Evolutionary conservation across 139 green algal species (phyloP).

Genomic region (Chlamydomonas incerta): DNA sequence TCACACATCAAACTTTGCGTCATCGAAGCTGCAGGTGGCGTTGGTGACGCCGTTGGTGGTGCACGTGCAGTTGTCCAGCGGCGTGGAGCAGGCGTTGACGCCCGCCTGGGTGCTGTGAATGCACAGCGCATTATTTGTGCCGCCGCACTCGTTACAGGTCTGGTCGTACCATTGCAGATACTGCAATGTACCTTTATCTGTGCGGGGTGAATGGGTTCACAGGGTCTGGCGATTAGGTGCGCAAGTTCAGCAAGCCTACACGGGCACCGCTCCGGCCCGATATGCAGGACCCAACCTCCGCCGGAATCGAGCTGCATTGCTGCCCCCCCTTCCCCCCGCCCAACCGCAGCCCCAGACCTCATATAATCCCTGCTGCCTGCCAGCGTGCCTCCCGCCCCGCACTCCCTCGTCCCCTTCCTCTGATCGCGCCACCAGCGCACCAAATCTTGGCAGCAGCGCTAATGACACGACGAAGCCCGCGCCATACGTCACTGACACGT

Average conservation of each 20-base stretch:
- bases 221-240: too few relatives aligned
- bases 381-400: too few relatives aligned
- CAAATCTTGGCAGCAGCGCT: constrained; percentile 29
- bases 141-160: constrained; percentile 49
- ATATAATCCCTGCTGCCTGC: too few relatives aligned
- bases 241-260: too few relatives aligned
- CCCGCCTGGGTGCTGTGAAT: constrained; percentile 18
- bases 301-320: too few relatives aligned
- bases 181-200: constrained; percentile 36
- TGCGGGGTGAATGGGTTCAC: too few relatives aligned
- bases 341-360: too few relatives aligned
- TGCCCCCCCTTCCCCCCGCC: too few relatives aligned
- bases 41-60: neutral
- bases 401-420: too few relatives aligned
- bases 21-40: constrained; percentile 17
- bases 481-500: neutral
- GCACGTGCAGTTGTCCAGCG: constrained; percentile 46
- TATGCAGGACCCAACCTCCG: too few relatives aligned
- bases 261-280: too few relatives aligned
- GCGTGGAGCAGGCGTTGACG: constrained; percentile 37
- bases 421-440: constrained; percentile 1
- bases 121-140: constrained; percentile 17
- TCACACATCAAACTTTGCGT: constrained; percentile 30
- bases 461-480: constrained; percentile 44
- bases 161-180: constrained; percentile 52